These are phyloP conservation scores for Pythium volutum DNA, from an alignment of 352 stramenopile genomes.

Conservation along the genomic window DNA sequence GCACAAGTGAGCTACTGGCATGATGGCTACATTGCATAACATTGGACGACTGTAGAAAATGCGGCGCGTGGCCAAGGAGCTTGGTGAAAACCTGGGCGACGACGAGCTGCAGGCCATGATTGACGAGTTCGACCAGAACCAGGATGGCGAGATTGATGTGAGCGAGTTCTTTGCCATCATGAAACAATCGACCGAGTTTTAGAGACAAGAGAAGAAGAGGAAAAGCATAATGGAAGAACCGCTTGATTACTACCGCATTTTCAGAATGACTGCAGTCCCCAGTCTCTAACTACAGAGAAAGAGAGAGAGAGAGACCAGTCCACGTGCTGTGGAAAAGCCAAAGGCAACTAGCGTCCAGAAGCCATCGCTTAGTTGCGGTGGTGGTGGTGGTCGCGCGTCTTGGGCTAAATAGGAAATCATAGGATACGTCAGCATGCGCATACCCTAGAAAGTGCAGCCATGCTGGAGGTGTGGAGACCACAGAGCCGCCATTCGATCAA, in stretches of 20 bases:
- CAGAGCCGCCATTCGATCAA: background rate
- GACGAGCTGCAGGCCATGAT: conserved; percentile 94
- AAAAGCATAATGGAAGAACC: background rate
- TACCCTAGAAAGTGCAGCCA: conserved; percentile 17
- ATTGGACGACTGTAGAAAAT: conserved; percentile 81
- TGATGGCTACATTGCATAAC: too few relatives aligned
- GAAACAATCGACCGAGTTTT: conserved; percentile 83
- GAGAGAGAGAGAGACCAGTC: background rate
- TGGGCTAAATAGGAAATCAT: conserved; percentile 37
- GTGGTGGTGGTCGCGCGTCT: conserved; percentile 72
- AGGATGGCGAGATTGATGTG: conserved; percentile 89
- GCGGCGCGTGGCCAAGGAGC: conserved; percentile 88
- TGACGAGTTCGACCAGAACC: conserved; percentile 93
- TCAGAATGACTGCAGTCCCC: too few relatives aligned
- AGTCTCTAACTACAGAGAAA: too few relatives aligned
- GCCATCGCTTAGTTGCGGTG: conserved; percentile 66
- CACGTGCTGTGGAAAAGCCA: background rate
- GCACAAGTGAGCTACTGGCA: too few relatives aligned
- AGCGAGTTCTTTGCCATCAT: conserved; percentile 91
- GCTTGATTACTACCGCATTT: background rate
- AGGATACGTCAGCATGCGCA: conserved; percentile 42
- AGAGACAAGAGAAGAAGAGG: conserved; percentile 3
- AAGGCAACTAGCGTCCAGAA: background rate
- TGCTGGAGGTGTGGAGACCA: conserved; percentile 4
- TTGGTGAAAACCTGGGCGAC: conserved; percentile 92